Conservation (phyloP, 352 stramenopile genomes). For the Globisporangium spinosum region DNA sequence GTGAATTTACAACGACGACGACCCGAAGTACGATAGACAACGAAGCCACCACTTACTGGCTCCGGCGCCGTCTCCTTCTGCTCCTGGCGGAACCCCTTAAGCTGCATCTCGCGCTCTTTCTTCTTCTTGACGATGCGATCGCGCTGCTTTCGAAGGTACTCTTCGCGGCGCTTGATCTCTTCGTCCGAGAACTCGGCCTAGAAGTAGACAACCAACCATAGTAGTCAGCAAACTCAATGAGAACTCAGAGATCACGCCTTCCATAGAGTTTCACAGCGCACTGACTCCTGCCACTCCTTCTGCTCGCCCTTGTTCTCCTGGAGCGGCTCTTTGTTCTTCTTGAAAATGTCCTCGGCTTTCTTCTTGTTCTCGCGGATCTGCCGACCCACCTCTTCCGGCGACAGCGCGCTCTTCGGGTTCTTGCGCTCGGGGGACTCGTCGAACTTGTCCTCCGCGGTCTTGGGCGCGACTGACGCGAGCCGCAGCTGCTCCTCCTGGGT, state of each 20-base stretch:
- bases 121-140: conserved; percentile 84
- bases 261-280: not conserved
- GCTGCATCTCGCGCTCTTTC: conserved; percentile 56
- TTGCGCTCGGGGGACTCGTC: conserved; percentile 28
- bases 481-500: conserved; percentile 72
- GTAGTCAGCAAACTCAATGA: not conserved
- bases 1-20: too few relatives aligned
- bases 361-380: conserved; percentile 65
- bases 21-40: not conserved
- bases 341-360: conserved; percentile 68
- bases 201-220: not conserved
- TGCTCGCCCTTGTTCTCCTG: conserved; percentile 66
- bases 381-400: conserved; percentile 49
- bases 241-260: not conserved
- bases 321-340: conserved; percentile 73
- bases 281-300: conserved; percentile 54
- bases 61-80: conserved; percentile 60
- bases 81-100: conserved; percentile 78
- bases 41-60: conserved; percentile 23
- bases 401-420: conserved; percentile 24
- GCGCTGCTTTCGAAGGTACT: conserved; percentile 71
- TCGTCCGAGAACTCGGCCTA: conserved; percentile 63
- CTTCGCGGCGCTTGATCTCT: conserved; percentile 69
- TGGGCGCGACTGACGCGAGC: conserved; percentile 44
- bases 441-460: conserved; percentile 64